These are phyloP conservation scores for Rasamsonia emersonii DNA, from an alignment of 2,329 filamentous ascomycete species.

Conservation along the genomic window DNA sequence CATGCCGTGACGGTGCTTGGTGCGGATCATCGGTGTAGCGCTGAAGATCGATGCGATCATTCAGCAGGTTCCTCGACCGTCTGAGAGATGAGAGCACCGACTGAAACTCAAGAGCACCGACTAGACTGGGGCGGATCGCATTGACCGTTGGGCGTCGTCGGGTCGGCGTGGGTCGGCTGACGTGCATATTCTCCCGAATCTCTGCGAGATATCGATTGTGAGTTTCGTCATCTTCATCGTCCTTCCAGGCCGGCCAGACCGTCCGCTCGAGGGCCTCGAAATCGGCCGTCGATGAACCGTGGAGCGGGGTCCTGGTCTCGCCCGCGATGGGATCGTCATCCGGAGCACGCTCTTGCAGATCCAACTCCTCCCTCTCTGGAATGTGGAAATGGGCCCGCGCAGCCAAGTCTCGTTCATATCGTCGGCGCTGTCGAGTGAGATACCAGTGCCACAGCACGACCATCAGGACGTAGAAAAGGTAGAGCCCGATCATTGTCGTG, in stretches of 20 bases:
- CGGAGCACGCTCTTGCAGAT: slow-evolving; percentile 46
- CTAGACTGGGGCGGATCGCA: slow-evolving; percentile 82
- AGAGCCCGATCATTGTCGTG: slow-evolving; percentile 80
- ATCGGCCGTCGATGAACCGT: slow-evolving; percentile 52
- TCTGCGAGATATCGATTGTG: slow-evolving; percentile 62
- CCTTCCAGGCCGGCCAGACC: slow-evolving; percentile 35
- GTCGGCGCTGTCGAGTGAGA: slow-evolving; percentile 53
- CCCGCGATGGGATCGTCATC: slow-evolving; percentile 46
- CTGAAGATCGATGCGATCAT: slow-evolving; percentile 59
- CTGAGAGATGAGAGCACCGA: slow-evolving; percentile 83
- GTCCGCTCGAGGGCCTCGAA: slow-evolving; percentile 53
- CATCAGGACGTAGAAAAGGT: slow-evolving; percentile 77
- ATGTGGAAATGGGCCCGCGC: slow-evolving; percentile 67
- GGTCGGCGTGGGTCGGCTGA: slow-evolving; percentile 59
- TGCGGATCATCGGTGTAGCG: slow-evolving; percentile 59
- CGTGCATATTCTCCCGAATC: slow-evolving; percentile 85
- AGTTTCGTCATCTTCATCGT: slow-evolving; percentile 48
- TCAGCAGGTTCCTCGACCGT: slow-evolving; percentile 66
- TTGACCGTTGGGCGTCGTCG: slow-evolving; percentile 66
- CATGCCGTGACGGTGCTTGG: slow-evolving; percentile 37
- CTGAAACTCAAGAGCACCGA: slow-evolving; percentile 88
- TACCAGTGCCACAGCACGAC: slow-evolving; percentile 94
- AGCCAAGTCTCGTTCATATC: slow-evolving; percentile 58
- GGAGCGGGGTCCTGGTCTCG: slow-evolving; percentile 36
- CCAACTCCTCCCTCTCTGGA: slow-evolving; percentile 50